Conservation (phyloP, 192 early-diverging fungal species). For the Phycomyces blakesleeanus region DNA sequence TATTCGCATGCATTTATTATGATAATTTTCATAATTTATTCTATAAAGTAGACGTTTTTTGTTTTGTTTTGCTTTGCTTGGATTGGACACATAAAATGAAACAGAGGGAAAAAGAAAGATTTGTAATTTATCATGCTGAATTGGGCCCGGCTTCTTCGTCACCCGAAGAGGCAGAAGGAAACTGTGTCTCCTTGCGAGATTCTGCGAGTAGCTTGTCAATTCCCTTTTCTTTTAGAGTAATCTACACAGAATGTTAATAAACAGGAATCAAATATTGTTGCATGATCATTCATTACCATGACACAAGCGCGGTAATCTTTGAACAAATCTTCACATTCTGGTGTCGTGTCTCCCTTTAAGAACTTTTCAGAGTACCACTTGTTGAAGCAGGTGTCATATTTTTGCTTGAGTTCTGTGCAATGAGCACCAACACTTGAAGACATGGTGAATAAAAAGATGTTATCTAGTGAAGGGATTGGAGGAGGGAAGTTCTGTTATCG, state of each 20-base stretch:
- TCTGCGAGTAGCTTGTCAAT: constrained; percentile 81
- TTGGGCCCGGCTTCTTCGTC: not conserved
- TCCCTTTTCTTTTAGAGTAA: constrained; percentile 76
- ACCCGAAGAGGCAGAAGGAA: constrained; percentile 25
- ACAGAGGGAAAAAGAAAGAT: too few species aligned
- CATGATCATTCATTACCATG: constrained; percentile 48
- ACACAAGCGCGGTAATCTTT: constrained; percentile 81
- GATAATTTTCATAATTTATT: too few species aligned
- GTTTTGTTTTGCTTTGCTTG: too few species aligned
- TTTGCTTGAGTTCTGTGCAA: constrained; percentile 76
- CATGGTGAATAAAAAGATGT: constrained; percentile 29
- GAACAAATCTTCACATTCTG: constrained; percentile 83
- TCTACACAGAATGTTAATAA: constrained; percentile 33
- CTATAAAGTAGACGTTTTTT: too few species aligned
- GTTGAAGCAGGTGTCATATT: constrained; percentile 92
- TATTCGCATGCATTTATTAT: too few species aligned
- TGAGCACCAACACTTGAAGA: constrained; percentile 62
- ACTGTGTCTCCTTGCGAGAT: constrained; percentile 75
- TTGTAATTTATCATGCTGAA: too few species aligned
- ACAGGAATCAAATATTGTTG: not conserved
- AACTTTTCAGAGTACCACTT: constrained; percentile 96
- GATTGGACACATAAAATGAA: too few species aligned
- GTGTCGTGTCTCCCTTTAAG: constrained; percentile 75
- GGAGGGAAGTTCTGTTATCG: too few species aligned
- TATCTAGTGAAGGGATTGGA: too few species aligned